Percentiles rank a stretch among this genome's conserved stretches.
Conservation (phyloP, 306 rosid genomes). For the Cicer chorassanicum region DNA sequence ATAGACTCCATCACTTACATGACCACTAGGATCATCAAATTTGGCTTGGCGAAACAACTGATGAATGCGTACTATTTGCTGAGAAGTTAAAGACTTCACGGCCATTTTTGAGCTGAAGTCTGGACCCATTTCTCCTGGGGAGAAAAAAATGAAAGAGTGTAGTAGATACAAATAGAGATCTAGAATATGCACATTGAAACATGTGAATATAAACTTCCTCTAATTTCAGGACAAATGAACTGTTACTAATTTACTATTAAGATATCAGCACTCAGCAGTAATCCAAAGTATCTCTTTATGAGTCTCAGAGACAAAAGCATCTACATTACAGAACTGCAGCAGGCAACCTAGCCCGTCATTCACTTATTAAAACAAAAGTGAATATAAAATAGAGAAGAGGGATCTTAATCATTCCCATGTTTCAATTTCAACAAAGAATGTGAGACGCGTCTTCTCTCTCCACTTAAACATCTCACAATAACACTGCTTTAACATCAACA, state of each 20-base stretch:
- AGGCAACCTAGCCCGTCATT: conserved; percentile 34
- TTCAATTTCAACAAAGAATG: conserved; percentile 29
- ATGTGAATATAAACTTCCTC: conserved; percentile 29
- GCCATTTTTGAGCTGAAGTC: conserved; percentile 75
- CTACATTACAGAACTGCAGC: conserved; percentile 21
- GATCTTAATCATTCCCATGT: conserved; percentile 21
- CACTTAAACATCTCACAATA: conserved; percentile 22
- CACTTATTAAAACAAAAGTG: neutral
- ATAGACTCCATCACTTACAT: conserved; percentile 54
- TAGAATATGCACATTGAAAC: conserved; percentile 27
- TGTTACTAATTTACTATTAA: conserved; percentile 26
- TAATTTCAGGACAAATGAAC: conserved; percentile 6
- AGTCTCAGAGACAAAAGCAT: conserved; percentile 22
- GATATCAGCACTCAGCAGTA: neutral
- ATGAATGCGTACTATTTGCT: conserved; percentile 91
- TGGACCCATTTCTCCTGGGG: conserved; percentile 92
- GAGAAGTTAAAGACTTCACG: conserved; percentile 83
- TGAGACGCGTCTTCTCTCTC: conserved; percentile 20
- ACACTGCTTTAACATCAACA: conserved; percentile 5
- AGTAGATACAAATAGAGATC: conserved; percentile 16
- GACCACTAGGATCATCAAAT: conserved; percentile 96
- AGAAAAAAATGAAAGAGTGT: neutral
- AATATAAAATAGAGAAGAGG: conserved; percentile 23
- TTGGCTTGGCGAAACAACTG: conserved; percentile 98
- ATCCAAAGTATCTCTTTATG: conserved; percentile 24